These are phyloP conservation scores for Eurotiales sp. DNA, from an alignment of 2,329 filamentous ascomycete genomes.

Conservation along the genomic window DNA sequence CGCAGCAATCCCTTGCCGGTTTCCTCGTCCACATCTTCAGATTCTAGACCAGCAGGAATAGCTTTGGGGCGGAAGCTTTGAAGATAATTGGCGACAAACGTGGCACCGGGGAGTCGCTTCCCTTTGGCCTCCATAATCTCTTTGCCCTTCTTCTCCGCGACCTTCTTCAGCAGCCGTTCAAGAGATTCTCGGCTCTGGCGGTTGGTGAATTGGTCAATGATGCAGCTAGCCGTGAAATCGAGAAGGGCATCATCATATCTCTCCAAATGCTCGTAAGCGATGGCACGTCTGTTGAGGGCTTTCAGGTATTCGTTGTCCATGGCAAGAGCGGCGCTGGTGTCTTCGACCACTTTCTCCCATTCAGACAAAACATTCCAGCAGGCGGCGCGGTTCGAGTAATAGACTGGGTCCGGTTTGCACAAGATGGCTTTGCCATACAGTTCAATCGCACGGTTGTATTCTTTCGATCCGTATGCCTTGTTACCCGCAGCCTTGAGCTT, in stretches of 20 bases:
- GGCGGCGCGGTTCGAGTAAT: conserved; percentile 97
- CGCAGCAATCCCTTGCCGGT: conserved; percentile 83
- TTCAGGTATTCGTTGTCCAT: conserved; percentile 97
- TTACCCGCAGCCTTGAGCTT: conserved; percentile 95
- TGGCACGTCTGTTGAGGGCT: conserved; percentile 91
- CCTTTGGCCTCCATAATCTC: conserved; percentile 75
- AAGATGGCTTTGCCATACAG: conserved; percentile 94
- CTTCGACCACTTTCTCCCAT: conserved; percentile 95
- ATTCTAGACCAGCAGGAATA: conserved; percentile 76
- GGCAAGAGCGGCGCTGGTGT: conserved; percentile 89
- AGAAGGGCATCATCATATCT: conserved; percentile 91
- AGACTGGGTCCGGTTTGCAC: conserved; percentile 95
- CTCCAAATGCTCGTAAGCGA: conserved; percentile 90
- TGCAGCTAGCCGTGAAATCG: conserved; percentile 98
- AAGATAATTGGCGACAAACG: conserved; percentile 97
- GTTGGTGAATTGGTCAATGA: conserved; percentile 96
- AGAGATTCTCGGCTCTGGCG: conserved; percentile 83
- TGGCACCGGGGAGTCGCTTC: conserved; percentile 88
- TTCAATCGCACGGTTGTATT: conserved; percentile 89
- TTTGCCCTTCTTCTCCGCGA: conserved; percentile 90
- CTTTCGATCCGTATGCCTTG: conserved; percentile 91
- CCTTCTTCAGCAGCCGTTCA: conserved; percentile 91
- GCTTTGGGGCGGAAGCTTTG: conserved; percentile 91
- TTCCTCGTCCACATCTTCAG: conserved; percentile 72
- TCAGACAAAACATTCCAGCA: conserved; percentile 92